Base-by-base conservation (phyloP, 805 yeast species). In the Clavispora phyllophila region DNA sequence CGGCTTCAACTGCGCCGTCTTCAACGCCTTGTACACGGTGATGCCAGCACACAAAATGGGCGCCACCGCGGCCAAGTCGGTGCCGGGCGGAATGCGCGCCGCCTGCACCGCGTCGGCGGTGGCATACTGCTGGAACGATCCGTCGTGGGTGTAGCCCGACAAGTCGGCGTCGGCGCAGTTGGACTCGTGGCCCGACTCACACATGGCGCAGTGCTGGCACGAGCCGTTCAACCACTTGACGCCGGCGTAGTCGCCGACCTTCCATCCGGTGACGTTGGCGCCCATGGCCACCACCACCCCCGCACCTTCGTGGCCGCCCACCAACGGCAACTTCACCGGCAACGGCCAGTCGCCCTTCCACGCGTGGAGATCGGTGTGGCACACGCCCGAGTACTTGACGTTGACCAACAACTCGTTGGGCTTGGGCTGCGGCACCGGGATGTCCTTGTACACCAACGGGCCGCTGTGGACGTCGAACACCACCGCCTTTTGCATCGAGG, bases 351-450 rank as follows among this genome's bases (percentile, higher is more conserved):
- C 48, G 28, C 48, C 48, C 34, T 41, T 41, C 48, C 48, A 45
- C 26, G 48, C 48, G 42, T 45, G 44, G 41, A 45, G 39, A 39
- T 45, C 48, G 23, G 48, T 45, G 48, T 45, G 48, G 37, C 48
- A 45, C 22, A 45, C 48, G 22, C 48, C 48, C 22, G 48, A 45
- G 41, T 39, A 45, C 39, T 41, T 45, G 34, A 45, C 45, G 39
- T 45, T 38, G 39, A 45, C 25, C 43, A 45, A 39, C 36, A 45
- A 36, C 39, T 45, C 48, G 36, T 41, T 41, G 27, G 48, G 36
- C 25, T 26, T 31, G 7, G 48, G 48, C 38, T 20, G 31, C 18
- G 48, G 48, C 17, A 36, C 40, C 24, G 48, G 45, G 27, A 45
- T 45, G 42, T 45, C 48, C 41, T 36, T 39, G 45, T 45, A 45